Evolutionary conservation across 495 filamentous ascomycete genomes (phyloP), one percentile per base, ranked within the genome.

Genomic region (Endocarpon pusillum): DNA sequence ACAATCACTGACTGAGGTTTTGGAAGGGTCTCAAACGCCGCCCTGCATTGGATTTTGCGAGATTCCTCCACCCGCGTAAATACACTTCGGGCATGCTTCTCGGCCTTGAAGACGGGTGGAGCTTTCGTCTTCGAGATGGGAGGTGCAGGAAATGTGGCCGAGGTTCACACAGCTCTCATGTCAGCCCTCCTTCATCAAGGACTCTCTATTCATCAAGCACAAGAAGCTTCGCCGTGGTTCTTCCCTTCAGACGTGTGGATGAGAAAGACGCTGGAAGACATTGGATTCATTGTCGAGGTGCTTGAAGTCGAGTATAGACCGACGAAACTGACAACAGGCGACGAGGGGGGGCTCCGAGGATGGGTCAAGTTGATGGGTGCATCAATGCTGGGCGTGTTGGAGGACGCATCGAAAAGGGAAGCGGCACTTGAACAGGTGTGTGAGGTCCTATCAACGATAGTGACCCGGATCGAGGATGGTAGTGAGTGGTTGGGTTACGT

Each of bases 31-130:
- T 81, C 74, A 25, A 85, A 85, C 44, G 80, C 80, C 0, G 81
- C 80, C 0, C 51, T 85, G 25, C 79, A 86, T 54, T 87, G 80
- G 80, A 74, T 87, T 45, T 61, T 85, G 15, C 51, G 60, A 0
- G 54, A 62, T 24, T 37, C 54, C 3, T 26, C 41, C 0, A 59
- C 54, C 0, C 50, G 61, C 36, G 12, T 47, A 36, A 35, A 49
- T 24, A 47, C 57, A 25, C 38, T 85, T 41, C 40, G 38, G 2
- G 64, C 54, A 8, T 58, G 66, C 3, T 49, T 58, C 23, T 48
- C 47, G 21, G 55, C 62, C 4, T 59, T 85, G 4, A 61, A 52
- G 9, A 66, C 71, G 0, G 64, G 63, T 6, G 80, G 78, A 0
- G 38, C 32, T 0, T 73, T 83, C 33, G 67, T 69, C 5, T 81